phyloP scores from a whole-genome alignment of 2,329 filamentous ascomycete species.

The Furcasterigmium sp. region DNA sequence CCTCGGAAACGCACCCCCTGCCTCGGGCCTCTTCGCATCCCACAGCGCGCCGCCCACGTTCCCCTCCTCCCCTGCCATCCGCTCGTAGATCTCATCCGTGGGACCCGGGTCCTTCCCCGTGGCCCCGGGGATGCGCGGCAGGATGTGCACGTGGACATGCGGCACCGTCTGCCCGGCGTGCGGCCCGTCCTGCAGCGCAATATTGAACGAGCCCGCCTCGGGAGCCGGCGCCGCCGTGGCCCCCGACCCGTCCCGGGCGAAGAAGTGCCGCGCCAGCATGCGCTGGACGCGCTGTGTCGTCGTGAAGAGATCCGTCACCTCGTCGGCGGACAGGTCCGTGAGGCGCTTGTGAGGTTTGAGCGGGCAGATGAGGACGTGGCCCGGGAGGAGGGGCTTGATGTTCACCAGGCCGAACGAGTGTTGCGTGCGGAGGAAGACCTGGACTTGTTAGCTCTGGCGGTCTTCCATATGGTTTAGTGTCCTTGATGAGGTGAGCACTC shows the following conservation, averaged over 20 bases:
- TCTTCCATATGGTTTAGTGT: too few relatives aligned
- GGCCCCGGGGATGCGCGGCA: constrained; percentile 63
- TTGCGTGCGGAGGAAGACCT: constrained; percentile 84
- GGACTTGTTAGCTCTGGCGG: constrained; percentile 7
- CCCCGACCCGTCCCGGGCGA: constrained; percentile 21
- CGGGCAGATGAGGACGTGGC: constrained; percentile 88
- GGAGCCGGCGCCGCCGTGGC: constrained; percentile 44
- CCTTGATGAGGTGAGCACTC: constrained; percentile 15
- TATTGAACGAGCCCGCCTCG: constrained; percentile 73
- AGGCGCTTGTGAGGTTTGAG: constrained; percentile 64
- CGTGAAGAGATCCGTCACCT: constrained; percentile 78
- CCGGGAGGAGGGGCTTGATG: constrained; percentile 87
- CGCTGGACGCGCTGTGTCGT: constrained; percentile 77
- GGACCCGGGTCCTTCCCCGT: constrained; percentile 35
- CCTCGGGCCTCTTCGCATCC: constrained; percentile 44
- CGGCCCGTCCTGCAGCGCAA: constrained; percentile 88
- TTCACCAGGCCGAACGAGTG: constrained; percentile 88
- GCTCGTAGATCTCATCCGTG: constrained; percentile 73
- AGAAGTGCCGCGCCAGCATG: constrained; percentile 61
- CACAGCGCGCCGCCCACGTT: constrained; percentile 70
- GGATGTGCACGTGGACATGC: constrained; percentile 90
- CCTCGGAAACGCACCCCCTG: constrained; percentile 55
- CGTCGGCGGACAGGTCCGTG: constrained; percentile 63
- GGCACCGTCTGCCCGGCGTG: constrained; percentile 91
- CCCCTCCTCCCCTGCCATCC: constrained; percentile 79